Evolutionary conservation across 2,329 filamentous ascomycete species (phyloP), one percentile per base, ranked within the genome.

Genomic region (Penicillium hesseltinei): DNA sequence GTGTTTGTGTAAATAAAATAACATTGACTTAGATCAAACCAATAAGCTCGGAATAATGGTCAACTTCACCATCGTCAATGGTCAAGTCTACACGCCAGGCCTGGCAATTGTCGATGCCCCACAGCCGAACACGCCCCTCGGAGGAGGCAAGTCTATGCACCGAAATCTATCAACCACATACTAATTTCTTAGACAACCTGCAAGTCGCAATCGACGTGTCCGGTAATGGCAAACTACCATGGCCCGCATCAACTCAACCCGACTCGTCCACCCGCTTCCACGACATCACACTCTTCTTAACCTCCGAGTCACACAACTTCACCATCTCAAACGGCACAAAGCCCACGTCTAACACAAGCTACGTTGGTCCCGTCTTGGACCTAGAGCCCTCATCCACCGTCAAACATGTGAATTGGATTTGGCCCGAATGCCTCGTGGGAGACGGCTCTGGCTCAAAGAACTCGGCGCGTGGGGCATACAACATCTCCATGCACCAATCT

Each of bases 361-460:
- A 81, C 43, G 71, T 87, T 7, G 83, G 84, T 2, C 78, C 86
- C 49, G 86, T 90, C 54, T 82, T 90, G 77, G 70, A 74, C 29
- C 83, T 87, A 60, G 87, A 90, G 67, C 73, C 80, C 0, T 82
- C 82, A 4, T 88, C 86, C 67, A 90, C 88, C 0, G 88, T 90
- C 43, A 90, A 90, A 69, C 87, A 90, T 68, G 80, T 90, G 60
- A 86, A 87, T 67, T 90, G 88, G 85, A 77, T 82, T 21, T 90
- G 87, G 87, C 88, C 88, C 0, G 81, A 82, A 57, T 90, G 88
- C 64, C 77, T 90, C 0, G 83, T 85, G 3, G 87, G 87, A 19
- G 76, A 86, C 49, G 84, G 84, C 3, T 71, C 80, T 27, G 64
- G 70, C 1, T 57, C 57, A 17, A 69, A 73, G 4, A 75, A 76